Evolutionary conservation across 2,329 filamentous ascomycete genomes (phyloP).

Genomic region (Neopestalotiopsis sp.): DNA sequence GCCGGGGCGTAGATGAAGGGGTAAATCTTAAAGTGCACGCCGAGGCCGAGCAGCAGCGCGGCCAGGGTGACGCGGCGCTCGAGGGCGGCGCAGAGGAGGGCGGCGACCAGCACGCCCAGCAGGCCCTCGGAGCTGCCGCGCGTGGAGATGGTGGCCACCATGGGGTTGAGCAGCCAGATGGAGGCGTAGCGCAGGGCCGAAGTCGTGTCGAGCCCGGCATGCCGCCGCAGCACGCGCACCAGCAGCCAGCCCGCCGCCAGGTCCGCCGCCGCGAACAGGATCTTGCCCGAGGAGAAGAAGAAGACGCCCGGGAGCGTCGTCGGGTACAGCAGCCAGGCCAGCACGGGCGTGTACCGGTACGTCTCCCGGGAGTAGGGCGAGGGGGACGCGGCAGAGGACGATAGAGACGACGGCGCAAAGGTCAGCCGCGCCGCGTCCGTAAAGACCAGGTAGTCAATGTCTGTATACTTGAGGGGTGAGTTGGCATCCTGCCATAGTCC

Average conservation of each 20-base stretch:
- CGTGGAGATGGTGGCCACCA: constrained; percentile 97
- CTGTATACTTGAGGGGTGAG: constrained; percentile 95
- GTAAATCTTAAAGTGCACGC: constrained; percentile 98
- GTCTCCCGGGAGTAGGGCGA: constrained; percentile 90
- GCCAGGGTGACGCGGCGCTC: constrained; percentile 67
- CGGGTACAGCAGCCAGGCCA: constrained; percentile 89
- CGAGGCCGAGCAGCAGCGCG: constrained; percentile 77
- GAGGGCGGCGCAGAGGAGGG: constrained; percentile 82
- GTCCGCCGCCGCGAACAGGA: constrained; percentile 84
- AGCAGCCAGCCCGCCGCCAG: constrained; percentile 76
- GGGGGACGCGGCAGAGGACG: constrained; percentile 43
- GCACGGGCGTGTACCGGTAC: constrained; percentile 93
- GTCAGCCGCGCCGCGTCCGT: constrained; percentile 86
- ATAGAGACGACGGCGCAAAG: constrained; percentile 24
- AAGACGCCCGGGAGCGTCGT: constrained; percentile 56
- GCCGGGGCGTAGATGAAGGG: constrained; percentile 92
- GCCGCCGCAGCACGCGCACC: constrained; percentile 44
- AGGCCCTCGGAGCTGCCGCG: constrained; percentile 92
- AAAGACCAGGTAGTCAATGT: constrained; percentile 99
- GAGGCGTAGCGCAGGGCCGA: constrained; percentile 77
- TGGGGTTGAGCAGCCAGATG: constrained; percentile 95
- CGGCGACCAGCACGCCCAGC: constrained; percentile 82
- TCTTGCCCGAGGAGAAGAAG: constrained; percentile 86
- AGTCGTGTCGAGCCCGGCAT: constrained; percentile 51
- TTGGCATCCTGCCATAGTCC: constrained; percentile 91